Base-by-base conservation (phyloP, 345 rosid genomes). In the Arabis hirsuta region DNA sequence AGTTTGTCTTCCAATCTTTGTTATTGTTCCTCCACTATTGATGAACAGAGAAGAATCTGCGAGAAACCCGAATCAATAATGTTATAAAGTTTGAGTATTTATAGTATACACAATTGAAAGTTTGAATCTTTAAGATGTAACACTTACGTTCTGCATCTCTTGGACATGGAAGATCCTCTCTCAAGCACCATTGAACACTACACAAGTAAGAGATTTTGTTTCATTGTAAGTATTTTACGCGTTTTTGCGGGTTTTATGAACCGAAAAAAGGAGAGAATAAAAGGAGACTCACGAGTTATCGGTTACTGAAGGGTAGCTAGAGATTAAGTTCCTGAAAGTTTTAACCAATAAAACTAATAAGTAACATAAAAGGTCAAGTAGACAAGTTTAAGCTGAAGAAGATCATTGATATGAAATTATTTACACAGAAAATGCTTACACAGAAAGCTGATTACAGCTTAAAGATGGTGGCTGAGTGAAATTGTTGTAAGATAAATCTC, bases 401-500 rank as follows among this genome's bases (percentile, higher is more conserved):
- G 11, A 22, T 43, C 39, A 61, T 12, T 13, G 47, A 62, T 42
- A 14, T 43, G n/a, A 27, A 22, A n/a, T n/a, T n/a, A n/a, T n/a
- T n/a, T n/a, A 59, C 45, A 41, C 24, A 34, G 14, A 41, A 69
- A 65, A 70, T 53, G 56, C 92, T 81, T 80, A 91, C 96, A 86
- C 83, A 6, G 4, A 1, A 2, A 67, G 44, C 56, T 73, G 79
- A 42, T 26, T 67, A 81, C 97, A 94, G 69, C 85, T 71, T 29
- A 6, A 0, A 19, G 47, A 3, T 65, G 83, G 46, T 45, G 89
- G 53, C 27, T 77, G 79, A 0, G 89, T 84, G 74, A 95, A 95
- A 67, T 82, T 95, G 88, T 95, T 95, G 79, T 88, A 87, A 45
- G 98, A 94, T 59, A 90, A 73, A 80, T 94, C 98, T 3, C 98